Base-by-base conservation (phyloP, 177 flowering plant species). In the Vitis hybrid region DNA sequence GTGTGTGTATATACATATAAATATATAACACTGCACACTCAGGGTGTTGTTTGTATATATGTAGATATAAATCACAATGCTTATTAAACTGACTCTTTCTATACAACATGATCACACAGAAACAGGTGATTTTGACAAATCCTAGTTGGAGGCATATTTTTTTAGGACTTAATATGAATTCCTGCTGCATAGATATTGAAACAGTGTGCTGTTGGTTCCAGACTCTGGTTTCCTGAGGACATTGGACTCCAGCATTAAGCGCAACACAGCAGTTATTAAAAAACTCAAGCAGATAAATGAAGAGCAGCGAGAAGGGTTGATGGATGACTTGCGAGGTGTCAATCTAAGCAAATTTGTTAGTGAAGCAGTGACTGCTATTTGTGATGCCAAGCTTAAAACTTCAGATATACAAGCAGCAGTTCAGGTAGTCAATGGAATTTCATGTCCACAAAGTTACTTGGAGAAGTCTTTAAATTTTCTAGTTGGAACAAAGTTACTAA, bases 321-420 rank as follows among this genome's bases (percentile, higher is more conserved):
- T 89, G 87, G 97, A 95, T 65, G 99, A 95, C 5, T 72, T 95
- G 77, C 85, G 87, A 66, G 69, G 79, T 78, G 96, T 95, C 69
- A 95, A 95, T 78, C 72, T 95, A 22, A 95, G 98, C 85, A 95
- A 95, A 83, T 95, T 95, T 84, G 97, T 95, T 57, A 93, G 98
- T 77, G 99, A 95, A 81, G 99, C 99, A 72, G 99, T 95, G 74
- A 76, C 98, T 53, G 89, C 98, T 67, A 93, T 95, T 26, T 93
- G 98, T 81, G 99, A 95, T 75, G 93, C 98, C 56, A 95, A 90
- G 83, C 92, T 93, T 60, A 86, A 78, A 79, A 76, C 86, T 33
- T 90, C 97, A 51, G 99, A 95, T 69, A 87, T 95, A 31, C 92
- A 89, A 77, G 96, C 99, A 65, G 98, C 97, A 62, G 98, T 93